Evolutionary conservation across 352 stramenopile genomes (phyloP).

Genomic region (Phytophthora hybrid): DNA sequence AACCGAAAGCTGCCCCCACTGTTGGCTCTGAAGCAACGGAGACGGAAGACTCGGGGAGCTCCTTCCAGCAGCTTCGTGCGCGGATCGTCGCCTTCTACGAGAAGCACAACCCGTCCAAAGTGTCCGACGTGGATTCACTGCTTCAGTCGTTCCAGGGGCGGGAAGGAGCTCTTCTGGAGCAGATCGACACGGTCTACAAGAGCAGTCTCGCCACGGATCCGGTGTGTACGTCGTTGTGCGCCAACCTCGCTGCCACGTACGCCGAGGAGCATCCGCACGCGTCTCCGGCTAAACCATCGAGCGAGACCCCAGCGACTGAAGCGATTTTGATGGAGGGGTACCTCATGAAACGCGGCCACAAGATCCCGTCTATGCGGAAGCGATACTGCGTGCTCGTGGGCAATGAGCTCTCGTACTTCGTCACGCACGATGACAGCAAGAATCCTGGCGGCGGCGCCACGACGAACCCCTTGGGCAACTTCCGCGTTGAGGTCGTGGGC

Average conservation of each 20-base stretch:
- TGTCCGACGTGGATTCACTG: constrained; percentile 74
- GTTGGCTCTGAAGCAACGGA: constrained; percentile 11
- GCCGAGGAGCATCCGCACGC: constrained; percentile 12
- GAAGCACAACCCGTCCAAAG: constrained; percentile 89
- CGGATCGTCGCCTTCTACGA: constrained; percentile 87
- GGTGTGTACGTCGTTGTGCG: constrained; percentile 37
- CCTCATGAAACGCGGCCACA: constrained; percentile 74
- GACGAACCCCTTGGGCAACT: constrained; percentile 39
- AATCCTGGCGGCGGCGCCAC: constrained; percentile 42
- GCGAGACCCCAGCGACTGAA: background rate
- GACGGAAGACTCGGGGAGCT: constrained; percentile 1
- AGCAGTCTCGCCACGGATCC: constrained; percentile 51
- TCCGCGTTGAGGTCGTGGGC: constrained; percentile 62
- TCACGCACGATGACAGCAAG: constrained; percentile 76
- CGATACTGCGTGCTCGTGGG: constrained; percentile 73
- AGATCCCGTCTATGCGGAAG: constrained; percentile 80
- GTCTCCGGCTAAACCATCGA: background rate
- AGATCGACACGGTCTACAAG: constrained; percentile 79
- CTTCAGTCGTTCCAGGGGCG: constrained; percentile 65
- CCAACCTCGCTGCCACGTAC: constrained; percentile 30
- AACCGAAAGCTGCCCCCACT: background rate
- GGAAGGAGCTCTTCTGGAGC: constrained; percentile 54
- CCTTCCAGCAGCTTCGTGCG: constrained; percentile 42
- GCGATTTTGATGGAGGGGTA: constrained; percentile 78
- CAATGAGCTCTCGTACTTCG: constrained; percentile 67